Percentiles rank a stretch among this genome's conserved stretches.
Conservation (phyloP, 2,329 filamentous ascomycete species). For the Didymella sp. region DNA sequence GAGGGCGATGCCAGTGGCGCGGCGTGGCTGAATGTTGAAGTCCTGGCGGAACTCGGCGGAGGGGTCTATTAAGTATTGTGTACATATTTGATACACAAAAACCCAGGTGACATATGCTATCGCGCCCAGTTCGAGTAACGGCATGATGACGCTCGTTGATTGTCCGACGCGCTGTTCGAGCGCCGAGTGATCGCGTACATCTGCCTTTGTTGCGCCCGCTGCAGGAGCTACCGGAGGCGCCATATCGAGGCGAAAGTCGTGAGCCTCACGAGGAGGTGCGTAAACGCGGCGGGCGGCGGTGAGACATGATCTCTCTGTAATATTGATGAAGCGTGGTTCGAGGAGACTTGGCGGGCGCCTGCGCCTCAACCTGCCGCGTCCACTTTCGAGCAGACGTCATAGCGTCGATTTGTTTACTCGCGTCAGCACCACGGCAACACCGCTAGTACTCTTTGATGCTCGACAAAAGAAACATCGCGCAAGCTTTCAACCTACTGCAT, state of each 20-base stretch:
- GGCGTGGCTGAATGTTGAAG: slow-evolving; percentile 48
- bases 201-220: slow-evolving; percentile 32
- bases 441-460: neutral
- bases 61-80: slow-evolving; percentile 72
- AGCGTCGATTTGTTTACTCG: slow-evolving; percentile 1
- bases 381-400: slow-evolving; percentile 5
- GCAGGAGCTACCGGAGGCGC: slow-evolving; percentile 24
- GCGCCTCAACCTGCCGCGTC: slow-evolving; percentile 5
- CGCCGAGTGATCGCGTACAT: slow-evolving; percentile 29
- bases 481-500: no score
- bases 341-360: slow-evolving; percentile 7
- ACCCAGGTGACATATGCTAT: slow-evolving; percentile 76
- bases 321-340: neutral
- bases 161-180: slow-evolving; percentile 56
- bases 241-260: slow-evolving; percentile 20
- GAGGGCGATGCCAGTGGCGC: slow-evolving; percentile 70
- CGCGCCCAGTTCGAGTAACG: slow-evolving; percentile 69
- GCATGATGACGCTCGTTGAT: slow-evolving; percentile 71
- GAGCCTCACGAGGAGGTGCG: slow-evolving; percentile 3
- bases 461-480: no score
- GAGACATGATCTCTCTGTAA: neutral
- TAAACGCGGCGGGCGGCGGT: neutral
- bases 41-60: slow-evolving; percentile 32
- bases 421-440: neutral
- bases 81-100: slow-evolving; percentile 65